Percentiles rank a stretch among this genome's conserved stretches.
Conservation (phyloP, 2,329 filamentous ascomycete species). For the Tolypocladium ovalisporum region DNA sequence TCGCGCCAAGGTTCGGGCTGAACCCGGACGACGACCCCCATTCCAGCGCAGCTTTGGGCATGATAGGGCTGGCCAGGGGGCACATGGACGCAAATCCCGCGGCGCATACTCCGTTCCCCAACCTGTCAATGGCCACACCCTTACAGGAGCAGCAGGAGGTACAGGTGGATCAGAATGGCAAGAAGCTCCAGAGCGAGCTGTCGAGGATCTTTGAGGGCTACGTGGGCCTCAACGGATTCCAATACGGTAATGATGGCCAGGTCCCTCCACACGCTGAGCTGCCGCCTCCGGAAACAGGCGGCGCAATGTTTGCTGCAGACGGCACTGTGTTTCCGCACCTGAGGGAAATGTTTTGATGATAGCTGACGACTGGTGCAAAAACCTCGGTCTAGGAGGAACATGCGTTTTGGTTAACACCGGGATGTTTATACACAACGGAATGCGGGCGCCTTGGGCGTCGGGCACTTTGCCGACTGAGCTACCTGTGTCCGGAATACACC, state of each 20-base stretch:
- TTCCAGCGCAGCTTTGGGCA: constrained; percentile 39
- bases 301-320: constrained; percentile 13
- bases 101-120: constrained; percentile 15
- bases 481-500: not conserved
- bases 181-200: constrained; percentile 43
- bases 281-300: constrained; percentile 10
- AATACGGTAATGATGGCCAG: constrained; percentile 14
- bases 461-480: not conserved
- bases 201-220: constrained; percentile 32
- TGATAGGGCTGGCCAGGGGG: constrained; percentile 40
- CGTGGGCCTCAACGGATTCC: constrained; percentile 23
- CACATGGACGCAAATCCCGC: constrained; percentile 16
- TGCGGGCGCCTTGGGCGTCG: not conserved
- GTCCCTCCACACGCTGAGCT: constrained; percentile 12
- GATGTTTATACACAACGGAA: too few species aligned
- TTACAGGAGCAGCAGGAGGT: constrained; percentile 10
- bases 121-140: constrained; percentile 14
- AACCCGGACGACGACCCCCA: constrained; percentile 36
- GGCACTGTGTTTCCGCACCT: constrained; percentile 25
- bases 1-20: constrained; percentile 59
- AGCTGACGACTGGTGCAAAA: not conserved
- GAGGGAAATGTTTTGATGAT: constrained; percentile 23
- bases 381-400: not conserved
- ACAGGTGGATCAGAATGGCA: constrained; percentile 29
- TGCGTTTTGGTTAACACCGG: not conserved